Base-by-base conservation (phyloP, 2,329 filamentous ascomycete species). In the Curvularia verruculosa region DNA sequence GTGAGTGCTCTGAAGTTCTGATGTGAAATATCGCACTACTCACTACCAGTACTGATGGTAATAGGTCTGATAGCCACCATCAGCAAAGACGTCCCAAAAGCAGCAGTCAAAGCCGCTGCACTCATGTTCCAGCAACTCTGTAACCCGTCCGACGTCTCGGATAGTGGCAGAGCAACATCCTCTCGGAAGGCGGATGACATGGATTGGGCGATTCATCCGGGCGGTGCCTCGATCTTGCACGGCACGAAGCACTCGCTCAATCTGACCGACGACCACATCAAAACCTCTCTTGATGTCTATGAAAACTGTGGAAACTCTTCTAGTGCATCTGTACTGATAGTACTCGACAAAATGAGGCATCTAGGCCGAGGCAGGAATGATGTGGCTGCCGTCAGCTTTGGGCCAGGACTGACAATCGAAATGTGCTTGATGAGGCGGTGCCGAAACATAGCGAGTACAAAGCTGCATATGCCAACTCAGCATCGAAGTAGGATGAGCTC, bases 201-300 rank as follows among this genome's bases (percentile, higher is more conserved):
- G 62, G 88, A 91, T 77, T 91, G 88, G 88, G 88, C 87, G 0
- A 83, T 91, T 69, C 88, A 91, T 64, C 88, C 88, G 0, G 88
- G 88, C 4, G 88, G 88, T 18, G 81, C 85, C 0, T 86, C 87
- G 1, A 89, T 91, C 40, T 77, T 91, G 2, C 81, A 85, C 0
- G 86, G 87, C 0, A 85, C 88, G 0, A 84, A 89, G 70, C 78
- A 78, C 40, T 80, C 78, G 1, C 80, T 91, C 79, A 71, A 76
- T 5, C 82, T 90, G 45, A 80, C 80, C 0, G 76, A 86, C 0
- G 84, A 88, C 64, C 87, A 89, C 63, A 85, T 90, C 78, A 81
- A 87, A 46, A 87, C 87, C n/a, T 88, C 85, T 56, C 89, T 88
- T 68, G 84, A 89, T 59, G 84, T 86, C 18, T 91, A 91, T 65